Evolutionary conservation across 2,329 filamentous ascomycete genomes (phyloP), one percentile per base, ranked within the genome.

Genomic region (Lachnellula subtilissima): DNA sequence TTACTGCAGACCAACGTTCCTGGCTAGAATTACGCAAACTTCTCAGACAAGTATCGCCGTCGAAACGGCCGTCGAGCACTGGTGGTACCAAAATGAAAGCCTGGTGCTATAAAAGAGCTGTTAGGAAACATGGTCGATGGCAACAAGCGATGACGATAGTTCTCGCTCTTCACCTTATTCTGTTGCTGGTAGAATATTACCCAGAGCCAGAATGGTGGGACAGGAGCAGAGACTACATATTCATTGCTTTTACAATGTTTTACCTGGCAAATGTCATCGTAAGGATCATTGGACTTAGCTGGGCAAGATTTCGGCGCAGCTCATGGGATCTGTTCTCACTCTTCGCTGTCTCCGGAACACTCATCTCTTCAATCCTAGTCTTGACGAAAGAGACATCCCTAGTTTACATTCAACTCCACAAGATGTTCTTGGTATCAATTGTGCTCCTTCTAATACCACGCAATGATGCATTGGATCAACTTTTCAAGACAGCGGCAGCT

Each of bases 401-500:
- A 52, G 77, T 80, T 1, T 91, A 93, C 64, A 78, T 86, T 36
- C 89, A 92, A 73, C 75, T 97, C 35, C 91, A 97, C 77, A 99
- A 99, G 73, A 83, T 96, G 58, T 97, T 96, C 71, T 80, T 99
- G 35, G 94, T 97, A 19, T 87, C 90, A 8, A 88, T 97, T 53
- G 86, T 94, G 2, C 79, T 97, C 8, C 78, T 99, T 51, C 81
- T 99, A 36, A 99, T 99, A 59, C 94, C 94, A 1, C 84, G 95
- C 51, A 99, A 99, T 70, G 95, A 99, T 66, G 92, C 96, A 50
- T 81, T 99, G 22, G 95, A 99, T 70, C 94, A 99, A 71, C 83
- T 99, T 0, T 99, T 99, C 83, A 99, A 99, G 73, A 99, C 95
- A 1, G 95, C 93, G 0, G 94, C 94, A 11, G 94, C 93, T 52